A percentile compares a stretch with the other conserved stretches of the same genome.
These are phyloP conservation scores for Hypoxylon intermedium DNA, from an alignment of 495 filamentous ascomycete genomes.

Conservation along the genomic window DNA sequence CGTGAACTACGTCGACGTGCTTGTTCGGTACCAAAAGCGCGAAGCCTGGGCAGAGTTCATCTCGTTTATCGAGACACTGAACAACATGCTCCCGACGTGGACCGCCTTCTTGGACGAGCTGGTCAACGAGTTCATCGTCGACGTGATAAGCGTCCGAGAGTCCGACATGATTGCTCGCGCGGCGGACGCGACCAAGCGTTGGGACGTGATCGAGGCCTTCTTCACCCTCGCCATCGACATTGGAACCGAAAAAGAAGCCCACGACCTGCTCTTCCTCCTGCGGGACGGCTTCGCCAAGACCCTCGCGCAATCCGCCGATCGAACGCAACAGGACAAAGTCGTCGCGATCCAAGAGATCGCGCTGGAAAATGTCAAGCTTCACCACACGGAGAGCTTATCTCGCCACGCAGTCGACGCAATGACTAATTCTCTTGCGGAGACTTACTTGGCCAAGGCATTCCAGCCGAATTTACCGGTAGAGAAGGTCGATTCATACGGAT, in stretches of 20 bases:
- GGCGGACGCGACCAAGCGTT: constrained; percentile 34
- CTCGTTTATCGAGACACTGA: constrained; percentile 42
- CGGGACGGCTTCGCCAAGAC: constrained; percentile 43
- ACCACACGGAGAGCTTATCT: constrained; percentile 30
- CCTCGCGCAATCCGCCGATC: constrained; percentile 16
- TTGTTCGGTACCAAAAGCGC: constrained; percentile 39
- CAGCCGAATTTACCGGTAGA: constrained; percentile 20
- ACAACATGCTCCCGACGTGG: constrained; percentile 32
- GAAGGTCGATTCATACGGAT: constrained; percentile 27
- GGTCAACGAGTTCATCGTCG: constrained; percentile 35
- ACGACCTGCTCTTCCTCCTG: constrained; percentile 43
- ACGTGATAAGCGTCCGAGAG: constrained; percentile 6
- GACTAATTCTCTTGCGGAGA: constrained; percentile 24
- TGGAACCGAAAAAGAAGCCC: constrained; percentile 34
- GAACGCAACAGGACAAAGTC: constrained; percentile 27
- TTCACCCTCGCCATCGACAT: constrained; percentile 43
- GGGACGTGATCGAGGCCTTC: constrained; percentile 41
- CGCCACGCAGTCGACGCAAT: constrained; percentile 28
- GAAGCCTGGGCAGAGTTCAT: constrained; percentile 43
- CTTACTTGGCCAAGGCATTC: constrained; percentile 36
- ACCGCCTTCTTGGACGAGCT: constrained; percentile 40
- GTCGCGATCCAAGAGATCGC: constrained; percentile 33
- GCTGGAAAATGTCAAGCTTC: constrained; percentile 24
- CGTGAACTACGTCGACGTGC: constrained; percentile 34
- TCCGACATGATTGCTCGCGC: constrained; percentile 32